A percentile compares a stretch with the other conserved stretches of the same genome.
phyloP scores from a whole-genome alignment of 1,284 basidiomycete genomes.

The Ceraceosorus bombacis region DNA sequence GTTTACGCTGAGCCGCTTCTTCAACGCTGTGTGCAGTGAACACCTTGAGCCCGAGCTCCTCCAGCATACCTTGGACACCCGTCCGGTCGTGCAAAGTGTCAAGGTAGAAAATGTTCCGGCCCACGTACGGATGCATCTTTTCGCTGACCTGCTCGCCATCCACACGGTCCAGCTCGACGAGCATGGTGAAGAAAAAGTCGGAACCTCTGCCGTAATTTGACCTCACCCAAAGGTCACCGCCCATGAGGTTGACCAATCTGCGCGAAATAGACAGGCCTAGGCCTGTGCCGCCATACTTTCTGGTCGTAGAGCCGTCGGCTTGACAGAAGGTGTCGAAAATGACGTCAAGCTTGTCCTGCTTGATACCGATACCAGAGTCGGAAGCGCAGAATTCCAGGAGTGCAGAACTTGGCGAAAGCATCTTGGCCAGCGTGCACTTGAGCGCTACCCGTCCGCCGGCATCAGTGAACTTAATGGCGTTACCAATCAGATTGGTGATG shows the following conservation, averaged over 20 bases:
- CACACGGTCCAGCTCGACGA: slow-evolving; percentile 45
- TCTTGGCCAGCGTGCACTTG: slow-evolving; percentile 65
- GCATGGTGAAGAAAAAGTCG: slow-evolving; percentile 92
- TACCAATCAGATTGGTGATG: slow-evolving; percentile 44
- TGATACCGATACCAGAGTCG: slow-evolving; percentile 97
- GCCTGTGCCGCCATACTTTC: slow-evolving; percentile 94
- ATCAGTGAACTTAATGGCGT: slow-evolving; percentile 64
- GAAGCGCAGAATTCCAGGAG: slow-evolving; percentile 94
- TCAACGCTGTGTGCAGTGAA: slow-evolving; percentile 68
- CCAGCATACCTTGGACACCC: slow-evolving; percentile 69
- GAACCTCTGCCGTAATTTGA: slow-evolving; percentile 78
- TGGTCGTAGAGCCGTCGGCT: slow-evolving; percentile 65
- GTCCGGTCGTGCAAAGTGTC: slow-evolving; percentile 74
- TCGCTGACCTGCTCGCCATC: slow-evolving; percentile 31
- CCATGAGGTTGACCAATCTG: slow-evolving; percentile 92
- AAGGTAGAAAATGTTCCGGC: slow-evolving; percentile 65
- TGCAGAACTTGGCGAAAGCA: slow-evolving; percentile 63
- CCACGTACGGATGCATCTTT: slow-evolving; percentile 43
- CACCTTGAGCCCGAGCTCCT: slow-evolving; percentile 72
- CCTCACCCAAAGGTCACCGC: slow-evolving; percentile 98
- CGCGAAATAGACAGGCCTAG: slow-evolving; percentile 67
- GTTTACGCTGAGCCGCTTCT: slow-evolving; percentile 65
- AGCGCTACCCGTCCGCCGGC: slow-evolving; percentile 82
- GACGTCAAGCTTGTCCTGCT: slow-evolving; percentile 93
- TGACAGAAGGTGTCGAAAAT: slow-evolving; percentile 99